Evolutionary conservation across 371 early-diverging fungal genomes (phyloP).

Genomic region (Syncephalis plumigaleata): DNA sequence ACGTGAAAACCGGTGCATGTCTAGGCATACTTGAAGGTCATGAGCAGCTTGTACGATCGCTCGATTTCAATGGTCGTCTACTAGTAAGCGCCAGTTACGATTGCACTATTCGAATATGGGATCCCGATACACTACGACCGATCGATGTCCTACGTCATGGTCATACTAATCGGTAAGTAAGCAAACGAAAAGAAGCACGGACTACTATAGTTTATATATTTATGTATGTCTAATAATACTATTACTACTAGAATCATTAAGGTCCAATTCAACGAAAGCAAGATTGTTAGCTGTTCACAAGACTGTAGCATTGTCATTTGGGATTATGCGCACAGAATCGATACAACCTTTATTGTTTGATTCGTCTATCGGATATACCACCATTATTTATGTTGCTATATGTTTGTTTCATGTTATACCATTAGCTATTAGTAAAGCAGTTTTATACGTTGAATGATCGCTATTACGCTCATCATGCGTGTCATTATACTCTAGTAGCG

Average conservation of each 20-base stretch:
- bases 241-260: constrained; percentile 51
- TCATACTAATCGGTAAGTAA: constrained; percentile 20
- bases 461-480: no score
- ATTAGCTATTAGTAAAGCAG: no score
- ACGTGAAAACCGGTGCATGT: constrained; percentile 44
- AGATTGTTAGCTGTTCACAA: constrained; percentile 70
- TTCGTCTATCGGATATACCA: no score
- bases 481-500: no score
- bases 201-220: not conserved
- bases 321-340: constrained; percentile 54
- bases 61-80: constrained; percentile 36
- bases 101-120: constrained; percentile 72
- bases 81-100: constrained; percentile 76
- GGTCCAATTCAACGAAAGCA: constrained; percentile 59
- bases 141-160: constrained; percentile 29
- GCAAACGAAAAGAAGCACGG: constrained; percentile 21
- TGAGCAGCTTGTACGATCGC: constrained; percentile 57
- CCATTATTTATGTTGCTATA: no score
- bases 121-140: constrained; percentile 30
- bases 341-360: constrained; percentile 28
- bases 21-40: constrained; percentile 51
- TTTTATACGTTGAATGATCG: no score
- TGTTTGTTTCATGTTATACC: no score
- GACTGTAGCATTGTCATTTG: constrained; percentile 60
- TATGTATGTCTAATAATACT: not conserved